Evolutionary conservation across 495 filamentous ascomycete species (phyloP), one percentile per base, ranked within the genome.

Genomic region (Aspergillus egyptiacus): DNA sequence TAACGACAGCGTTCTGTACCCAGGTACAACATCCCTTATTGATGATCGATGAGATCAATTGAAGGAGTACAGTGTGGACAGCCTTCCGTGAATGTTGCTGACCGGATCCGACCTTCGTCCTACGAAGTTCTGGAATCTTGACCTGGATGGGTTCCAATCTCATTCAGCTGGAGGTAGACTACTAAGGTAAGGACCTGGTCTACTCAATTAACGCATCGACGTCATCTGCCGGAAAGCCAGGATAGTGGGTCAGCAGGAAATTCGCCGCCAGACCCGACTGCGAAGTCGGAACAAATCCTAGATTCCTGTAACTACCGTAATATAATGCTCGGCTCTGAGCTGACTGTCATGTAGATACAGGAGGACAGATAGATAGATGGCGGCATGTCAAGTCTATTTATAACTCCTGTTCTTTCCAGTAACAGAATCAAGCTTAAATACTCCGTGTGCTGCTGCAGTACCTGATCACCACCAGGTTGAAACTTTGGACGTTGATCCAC

Each of bases 401-500:
- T n/a, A n/a, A n/a, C n/a, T n/a, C n/a, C n/a, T n/a, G n/a, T n/a
- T n/a, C n/a, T n/a, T n/a, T n/a, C n/a, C n/a, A n/a, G n/a, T n/a
- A n/a, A n/a, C n/a, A n/a, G 27, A 27, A 15, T 22, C 3, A 40
- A 27, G 38, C 38, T 27, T 40, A 25, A 40, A 40, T 40, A 40
- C 38, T 40, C 38, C 38, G 38, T 13, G 17, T 13, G 25, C 20
- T 27, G 25, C 24, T 32, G 41, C n/a, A n/a, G n/a, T n/a, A 28
- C 14, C 40, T 44, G 40, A 33, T 33, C 41, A 31, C 15, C 41
- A 33, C 41, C 19, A 11, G 41, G 28, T 20, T 8, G 25, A 31
- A 39, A n/a, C n/a, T n/a, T n/a, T n/a, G 36, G 30, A 5, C 14
- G 24, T 33, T 33, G 28, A 44, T 44, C 41, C 41, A 44, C 41